Base-by-base conservation (phyloP, 106 monocot species). In the Dendrobium huoshanense region DNA sequence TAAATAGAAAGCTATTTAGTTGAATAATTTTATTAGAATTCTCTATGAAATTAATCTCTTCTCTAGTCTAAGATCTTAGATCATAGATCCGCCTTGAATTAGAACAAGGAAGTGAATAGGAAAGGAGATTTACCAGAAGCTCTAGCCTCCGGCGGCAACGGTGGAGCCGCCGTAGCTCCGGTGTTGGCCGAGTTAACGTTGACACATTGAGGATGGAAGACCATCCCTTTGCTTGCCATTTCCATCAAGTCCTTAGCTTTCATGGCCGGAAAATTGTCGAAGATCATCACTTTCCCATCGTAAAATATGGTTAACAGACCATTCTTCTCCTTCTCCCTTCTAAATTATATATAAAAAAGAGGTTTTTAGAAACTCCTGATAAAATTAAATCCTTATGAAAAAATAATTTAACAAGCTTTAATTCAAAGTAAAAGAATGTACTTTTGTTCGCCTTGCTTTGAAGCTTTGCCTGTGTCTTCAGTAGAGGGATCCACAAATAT, bases 261-360 rank as follows among this genome's bases (percentile, higher is more conserved):
- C 3, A 85, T 86, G 0, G 56, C 75, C 0, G 94, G 83, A 79
- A 87, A 89, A 67, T 91, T 82, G 45, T 94, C 87, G 49, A 94
- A 94, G 22, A 79, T 45, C 67, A 79, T 67, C 65, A 79, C 45
- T 8, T 79, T 79, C 20, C 78, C 78, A 0, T 9, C 41, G 61
- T 78, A 78, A 41, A 78, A 78, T 41, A 78, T 78, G 0, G 79
- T 79, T 16, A 79, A 24, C 24, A 2, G 67, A 41, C n/a, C 67
- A 16, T 67, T 67, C 61, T 7, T 22, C n/a, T 27, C 70, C 33
- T 37, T 33, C 61, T 61, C 61, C 61, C 61, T 61, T 61, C n/a
- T 4, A 61, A 61, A 61, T 4, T 22, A n/a, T n/a, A 51, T 19
- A 20, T n/a, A 22, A 61, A 22, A 61, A 59, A 61, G 13, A 58